A percentile compares a stretch with the other conserved stretches of the same genome.
Conservation (phyloP, 164 flowering plant species). For the Houttuynia cordata region DNA sequence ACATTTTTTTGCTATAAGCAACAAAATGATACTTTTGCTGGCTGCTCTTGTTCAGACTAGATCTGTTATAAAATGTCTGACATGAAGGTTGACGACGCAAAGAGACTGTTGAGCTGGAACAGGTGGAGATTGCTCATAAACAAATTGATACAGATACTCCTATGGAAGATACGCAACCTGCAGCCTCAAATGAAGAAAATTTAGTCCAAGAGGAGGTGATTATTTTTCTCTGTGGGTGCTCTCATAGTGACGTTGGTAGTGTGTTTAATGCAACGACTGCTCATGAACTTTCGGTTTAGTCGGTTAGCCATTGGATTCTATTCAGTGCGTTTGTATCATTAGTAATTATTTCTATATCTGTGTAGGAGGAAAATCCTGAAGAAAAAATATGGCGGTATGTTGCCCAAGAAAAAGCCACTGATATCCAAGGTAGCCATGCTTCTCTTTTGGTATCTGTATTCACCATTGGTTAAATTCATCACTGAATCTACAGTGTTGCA, state of each 20-base stretch:
- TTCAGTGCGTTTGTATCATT: neutral
- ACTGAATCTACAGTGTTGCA: neutral
- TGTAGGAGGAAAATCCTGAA: slow-evolving; percentile 61
- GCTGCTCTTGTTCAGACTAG: neutral
- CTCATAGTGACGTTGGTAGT: neutral
- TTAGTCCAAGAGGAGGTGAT: slow-evolving; percentile 28
- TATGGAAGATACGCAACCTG: slow-evolving; percentile 11
- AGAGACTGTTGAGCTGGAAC: slow-evolving; percentile 22
- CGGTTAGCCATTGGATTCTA: neutral
- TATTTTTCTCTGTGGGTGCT: neutral
- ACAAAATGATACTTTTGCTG: no score
- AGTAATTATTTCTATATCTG: slow-evolving; percentile 6
- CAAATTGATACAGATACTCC: slow-evolving; percentile 11
- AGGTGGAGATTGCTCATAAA: slow-evolving; percentile 7
- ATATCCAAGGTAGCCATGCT: slow-evolving; percentile 61
- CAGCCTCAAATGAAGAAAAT: slow-evolving; percentile 17
- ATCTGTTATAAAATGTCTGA: slow-evolving; percentile 11
- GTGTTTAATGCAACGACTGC: neutral
- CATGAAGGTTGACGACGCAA: slow-evolving; percentile 12
- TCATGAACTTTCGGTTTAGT: neutral
- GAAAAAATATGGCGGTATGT: slow-evolving; percentile 81
- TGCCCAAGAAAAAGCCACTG: slow-evolving; percentile 72
- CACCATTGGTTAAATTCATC: neutral
- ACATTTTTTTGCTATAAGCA: no score
- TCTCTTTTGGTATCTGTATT: neutral